A percentile compares a stretch with the other conserved stretches of the same genome.
phyloP scores from a whole-genome alignment of 2,329 filamentous ascomycete species.

The Fusarium paranaense region DNA sequence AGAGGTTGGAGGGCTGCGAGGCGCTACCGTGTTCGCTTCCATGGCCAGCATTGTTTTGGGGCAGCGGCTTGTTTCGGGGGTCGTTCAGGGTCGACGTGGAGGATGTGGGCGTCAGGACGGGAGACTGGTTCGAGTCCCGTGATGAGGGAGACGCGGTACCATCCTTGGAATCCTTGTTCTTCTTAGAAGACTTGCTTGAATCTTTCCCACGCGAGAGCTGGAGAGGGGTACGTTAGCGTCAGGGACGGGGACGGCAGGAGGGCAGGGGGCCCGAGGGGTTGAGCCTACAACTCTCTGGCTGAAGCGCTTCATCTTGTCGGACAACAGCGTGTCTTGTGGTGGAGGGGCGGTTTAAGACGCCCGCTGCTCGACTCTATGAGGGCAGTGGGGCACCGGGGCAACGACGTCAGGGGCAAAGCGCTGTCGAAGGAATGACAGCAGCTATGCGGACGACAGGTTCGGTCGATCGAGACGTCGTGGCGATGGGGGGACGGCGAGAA shows the following conservation, averaged over 20 bases:
- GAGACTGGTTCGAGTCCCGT: slow-evolving; percentile 70
- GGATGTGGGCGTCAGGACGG: slow-evolving; percentile 82
- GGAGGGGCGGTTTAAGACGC: slow-evolving; percentile 44
- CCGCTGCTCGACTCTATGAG: slow-evolving; percentile 42
- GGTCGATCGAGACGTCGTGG: slow-evolving; percentile 24
- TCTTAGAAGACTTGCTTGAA: slow-evolving; percentile 84
- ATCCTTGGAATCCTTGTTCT: slow-evolving; percentile 78
- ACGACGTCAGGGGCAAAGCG: slow-evolving; percentile 48
- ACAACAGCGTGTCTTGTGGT: slow-evolving; percentile 40
- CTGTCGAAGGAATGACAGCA: slow-evolving; percentile 33
- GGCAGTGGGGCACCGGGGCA: slow-evolving; percentile 46
- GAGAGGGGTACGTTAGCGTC: slow-evolving; percentile 36
- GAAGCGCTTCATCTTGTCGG: slow-evolving; percentile 91
- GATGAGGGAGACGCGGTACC: slow-evolving; percentile 84
- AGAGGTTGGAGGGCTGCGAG: slow-evolving; percentile 55
- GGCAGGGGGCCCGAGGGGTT: not conserved
- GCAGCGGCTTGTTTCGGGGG: slow-evolving; percentile 82
- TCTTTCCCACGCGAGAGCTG: slow-evolving; percentile 94
- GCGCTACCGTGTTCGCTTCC: slow-evolving; percentile 56
- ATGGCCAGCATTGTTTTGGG: slow-evolving; percentile 63
- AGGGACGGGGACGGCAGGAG: not conserved
- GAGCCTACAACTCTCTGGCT: slow-evolving; percentile 93
- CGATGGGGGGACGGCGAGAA: slow-evolving; percentile 27
- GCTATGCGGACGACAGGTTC: slow-evolving; percentile 33
- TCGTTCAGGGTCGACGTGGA: slow-evolving; percentile 91